These are phyloP conservation scores for Parathielavia hyrcaniae DNA, from an alignment of 495 filamentous ascomycete species.

Conservation along the genomic window DNA sequence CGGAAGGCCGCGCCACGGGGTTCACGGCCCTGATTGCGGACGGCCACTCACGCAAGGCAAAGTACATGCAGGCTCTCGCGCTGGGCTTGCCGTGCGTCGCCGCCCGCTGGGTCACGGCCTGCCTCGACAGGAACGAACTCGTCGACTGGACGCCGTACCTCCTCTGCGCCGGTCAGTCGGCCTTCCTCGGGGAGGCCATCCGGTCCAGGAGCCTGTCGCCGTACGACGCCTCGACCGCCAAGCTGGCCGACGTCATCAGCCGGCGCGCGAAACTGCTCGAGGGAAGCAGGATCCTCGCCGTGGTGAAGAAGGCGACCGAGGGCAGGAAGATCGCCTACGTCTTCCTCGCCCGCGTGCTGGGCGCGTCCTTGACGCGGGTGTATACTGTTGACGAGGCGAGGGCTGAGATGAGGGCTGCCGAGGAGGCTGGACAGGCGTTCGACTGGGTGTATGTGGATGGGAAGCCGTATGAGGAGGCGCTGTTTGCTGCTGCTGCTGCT, in stretches of 20 bases:
- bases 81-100: slow-evolving; percentile 81
- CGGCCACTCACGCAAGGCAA: slow-evolving; percentile 76
- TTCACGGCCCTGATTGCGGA: slow-evolving; percentile 85
- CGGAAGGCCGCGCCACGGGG: slow-evolving; percentile 50
- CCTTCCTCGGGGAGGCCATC: slow-evolving; percentile 67
- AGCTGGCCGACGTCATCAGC: slow-evolving; percentile 51
- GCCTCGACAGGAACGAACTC: slow-evolving; percentile 51
- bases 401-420: slow-evolving; percentile 47
- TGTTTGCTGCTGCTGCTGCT: slow-evolving; percentile 28
- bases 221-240: slow-evolving; percentile 52
- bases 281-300: slow-evolving; percentile 64
- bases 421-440: slow-evolving; percentile 50
- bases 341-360: slow-evolving; percentile 74
- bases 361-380: slow-evolving; percentile 62
- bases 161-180: slow-evolving; percentile 75
- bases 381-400: slow-evolving; percentile 58
- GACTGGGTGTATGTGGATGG: slow-evolving; percentile 77
- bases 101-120: slow-evolving; percentile 72
- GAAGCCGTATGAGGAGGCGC: slow-evolving; percentile 22
- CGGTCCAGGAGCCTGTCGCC: slow-evolving; percentile 62
- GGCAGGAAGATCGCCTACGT: slow-evolving; percentile 51
- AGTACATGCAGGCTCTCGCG: slow-evolving; percentile 93
- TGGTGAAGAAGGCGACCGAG: slow-evolving; percentile 61
- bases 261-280: slow-evolving; percentile 56
- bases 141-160: slow-evolving; percentile 78